Evolutionary conservation across 352 stramenopile genomes (phyloP).

Genomic region (Thalassiosira allenii): DNA sequence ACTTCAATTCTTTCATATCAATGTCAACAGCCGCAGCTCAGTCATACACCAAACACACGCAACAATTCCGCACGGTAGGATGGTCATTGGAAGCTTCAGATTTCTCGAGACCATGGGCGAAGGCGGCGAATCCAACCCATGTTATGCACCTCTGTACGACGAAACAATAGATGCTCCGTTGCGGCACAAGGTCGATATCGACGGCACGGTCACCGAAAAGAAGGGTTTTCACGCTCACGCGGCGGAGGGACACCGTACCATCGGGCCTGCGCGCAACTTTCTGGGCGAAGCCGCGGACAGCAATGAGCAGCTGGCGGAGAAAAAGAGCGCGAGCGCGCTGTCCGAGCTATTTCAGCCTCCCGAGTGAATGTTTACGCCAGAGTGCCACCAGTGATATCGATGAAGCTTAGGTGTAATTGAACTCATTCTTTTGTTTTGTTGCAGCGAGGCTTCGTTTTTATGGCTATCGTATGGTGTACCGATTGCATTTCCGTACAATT

Average conservation of each 20-base stretch:
- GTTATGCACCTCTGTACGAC: conserved; percentile 57
- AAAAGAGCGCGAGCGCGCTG: not conserved
- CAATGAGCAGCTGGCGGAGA: not conserved
- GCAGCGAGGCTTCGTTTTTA: too few species aligned
- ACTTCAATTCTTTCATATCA: too few species aligned
- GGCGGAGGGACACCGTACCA: conserved; percentile 1
- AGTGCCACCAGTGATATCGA: too few species aligned
- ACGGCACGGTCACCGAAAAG: conserved; percentile 25
- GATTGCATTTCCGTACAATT: too few species aligned
- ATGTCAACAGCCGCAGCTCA: too few species aligned
- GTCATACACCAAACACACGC: too few species aligned
- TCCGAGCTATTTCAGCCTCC: conserved; percentile 24
- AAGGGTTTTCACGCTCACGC: not conserved
- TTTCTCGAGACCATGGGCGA: conserved; percentile 67
- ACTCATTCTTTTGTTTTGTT: too few species aligned
- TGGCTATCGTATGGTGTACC: too few species aligned
- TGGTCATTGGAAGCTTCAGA: conserved; percentile 62
- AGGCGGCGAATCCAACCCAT: conserved; percentile 70
- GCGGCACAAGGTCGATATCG: conserved; percentile 23
- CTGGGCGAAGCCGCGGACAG: not conserved
- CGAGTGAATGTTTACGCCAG: too few species aligned
- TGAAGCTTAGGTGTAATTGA: too few species aligned
- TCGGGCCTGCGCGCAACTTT: conserved; percentile 24
- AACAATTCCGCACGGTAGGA: too few species aligned
- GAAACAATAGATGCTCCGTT: conserved; percentile 57